phyloP scores from a whole-genome alignment of 2,329 filamentous ascomycete species.

The Bipolaris cookei region DNA sequence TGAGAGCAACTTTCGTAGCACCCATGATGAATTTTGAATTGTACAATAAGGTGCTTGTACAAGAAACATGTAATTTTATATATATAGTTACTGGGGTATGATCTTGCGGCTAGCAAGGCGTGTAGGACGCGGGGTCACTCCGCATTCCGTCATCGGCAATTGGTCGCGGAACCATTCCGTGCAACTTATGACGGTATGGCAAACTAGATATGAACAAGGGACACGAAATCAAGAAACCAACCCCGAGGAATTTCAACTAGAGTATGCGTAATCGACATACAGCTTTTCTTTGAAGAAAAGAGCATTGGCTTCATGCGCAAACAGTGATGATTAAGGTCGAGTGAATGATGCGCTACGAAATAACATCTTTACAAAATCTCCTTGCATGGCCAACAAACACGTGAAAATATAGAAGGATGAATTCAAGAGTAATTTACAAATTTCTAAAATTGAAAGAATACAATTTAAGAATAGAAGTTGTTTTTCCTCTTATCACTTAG shows the following conservation, averaged over 20 bases:
- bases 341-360: too few relatives aligned
- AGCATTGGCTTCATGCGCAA: not conserved
- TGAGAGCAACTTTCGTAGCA: conserved; percentile 54
- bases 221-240: too few relatives aligned
- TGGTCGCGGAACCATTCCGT: conserved; percentile 10
- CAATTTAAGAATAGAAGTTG: too few relatives aligned
- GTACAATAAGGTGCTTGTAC: too few relatives aligned
- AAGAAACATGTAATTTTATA: not conserved
- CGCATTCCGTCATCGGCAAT: conserved; percentile 4
- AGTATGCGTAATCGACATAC: too few relatives aligned
- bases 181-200: not conserved
- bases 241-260: too few relatives aligned
- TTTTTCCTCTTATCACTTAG: not conserved
- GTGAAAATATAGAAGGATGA: not conserved
- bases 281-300: too few relatives aligned
- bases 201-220: too few relatives aligned
- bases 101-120: conserved; percentile 1
- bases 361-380: too few relatives aligned
- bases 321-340: too few relatives aligned
- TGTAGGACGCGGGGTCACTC: conserved; percentile 5
- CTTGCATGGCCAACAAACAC: too few relatives aligned
- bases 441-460: not conserved
- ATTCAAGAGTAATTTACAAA: not conserved
- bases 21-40: conserved; percentile 33
- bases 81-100: not conserved